phyloP scores from a whole-genome alignment of 768 basidiomycete genomes.

The Tricholoma furcatifolium region DNA sequence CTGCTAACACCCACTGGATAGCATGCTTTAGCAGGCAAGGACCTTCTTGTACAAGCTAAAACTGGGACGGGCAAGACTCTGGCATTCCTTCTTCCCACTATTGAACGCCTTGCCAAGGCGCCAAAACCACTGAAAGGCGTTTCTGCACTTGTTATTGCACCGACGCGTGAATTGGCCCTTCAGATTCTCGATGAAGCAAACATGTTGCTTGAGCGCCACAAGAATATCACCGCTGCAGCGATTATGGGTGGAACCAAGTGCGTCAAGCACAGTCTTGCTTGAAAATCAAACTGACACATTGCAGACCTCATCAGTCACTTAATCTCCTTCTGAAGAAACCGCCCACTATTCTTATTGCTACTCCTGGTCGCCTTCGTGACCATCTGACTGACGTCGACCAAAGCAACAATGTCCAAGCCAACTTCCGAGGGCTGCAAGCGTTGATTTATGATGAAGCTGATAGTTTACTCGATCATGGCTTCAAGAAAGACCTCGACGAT shows the following conservation, averaged over 20 bases:
- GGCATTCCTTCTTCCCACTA: constrained; percentile 71
- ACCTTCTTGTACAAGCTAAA: constrained; percentile 52
- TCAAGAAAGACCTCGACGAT: constrained; percentile 64
- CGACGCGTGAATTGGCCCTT: constrained; percentile 72
- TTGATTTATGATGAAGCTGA: constrained; percentile 77
- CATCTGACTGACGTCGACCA: constrained; percentile 45
- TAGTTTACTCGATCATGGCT: constrained; percentile 71
- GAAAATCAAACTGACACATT: background rate
- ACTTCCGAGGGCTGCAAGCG: constrained; percentile 37
- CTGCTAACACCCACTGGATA: constrained; percentile 14
- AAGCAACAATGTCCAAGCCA: constrained; percentile 13
- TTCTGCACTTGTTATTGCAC: constrained; percentile 67
- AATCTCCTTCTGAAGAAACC: constrained; percentile 25
- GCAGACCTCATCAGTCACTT: background rate
- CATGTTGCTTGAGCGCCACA: constrained; percentile 38
- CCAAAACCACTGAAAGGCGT: constrained; percentile 26
- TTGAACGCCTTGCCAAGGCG: constrained; percentile 59
- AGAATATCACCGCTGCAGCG: constrained; percentile 37
- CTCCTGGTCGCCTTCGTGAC: constrained; percentile 75
- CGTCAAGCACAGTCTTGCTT: background rate
- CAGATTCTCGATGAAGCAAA: constrained; percentile 69
- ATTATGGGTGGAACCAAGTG: constrained; percentile 60
- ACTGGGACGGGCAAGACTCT: constrained; percentile 57
- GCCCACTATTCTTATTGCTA: constrained; percentile 64
- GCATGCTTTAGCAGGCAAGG: constrained; percentile 40